These are phyloP conservation scores for Tolypocladium tundrense DNA, from an alignment of 2,329 filamentous ascomycete species.

Conservation along the genomic window DNA sequence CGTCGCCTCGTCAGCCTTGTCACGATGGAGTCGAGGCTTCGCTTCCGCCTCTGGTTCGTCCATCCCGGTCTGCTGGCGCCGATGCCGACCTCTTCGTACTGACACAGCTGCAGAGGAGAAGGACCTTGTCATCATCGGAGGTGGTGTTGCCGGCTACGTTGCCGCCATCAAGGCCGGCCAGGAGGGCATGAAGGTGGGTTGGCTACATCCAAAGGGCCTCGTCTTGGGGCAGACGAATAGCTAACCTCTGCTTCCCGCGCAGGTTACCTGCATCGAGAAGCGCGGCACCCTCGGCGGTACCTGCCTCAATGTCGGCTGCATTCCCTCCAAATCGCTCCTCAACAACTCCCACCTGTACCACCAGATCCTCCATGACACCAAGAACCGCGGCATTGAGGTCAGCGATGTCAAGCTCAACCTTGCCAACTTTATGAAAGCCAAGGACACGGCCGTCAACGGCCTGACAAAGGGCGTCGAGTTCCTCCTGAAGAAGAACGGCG, in stretches of 20 bases:
- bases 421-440: slow-evolving; percentile 93
- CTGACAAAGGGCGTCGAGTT: slow-evolving; percentile 98
- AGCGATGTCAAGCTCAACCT: slow-evolving; percentile 96
- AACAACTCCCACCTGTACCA: slow-evolving; percentile 99
- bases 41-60: slow-evolving; percentile 46
- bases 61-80: background rate
- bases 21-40: slow-evolving; percentile 48
- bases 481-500: slow-evolving; percentile 97
- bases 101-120: slow-evolving; percentile 64
- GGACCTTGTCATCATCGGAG: slow-evolving; percentile 94
- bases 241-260: slow-evolving; percentile 5
- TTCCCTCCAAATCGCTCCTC: slow-evolving; percentile 97
- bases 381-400: slow-evolving; percentile 94
- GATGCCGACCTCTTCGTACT: slow-evolving; percentile 12
- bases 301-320: slow-evolving; percentile 98
- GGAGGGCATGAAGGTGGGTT: slow-evolving; percentile 78
- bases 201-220: background rate
- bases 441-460: slow-evolving; percentile 79
- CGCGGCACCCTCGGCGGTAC: slow-evolving; percentile 89
- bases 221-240: background rate
- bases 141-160: slow-evolving; percentile 96
- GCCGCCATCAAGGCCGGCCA: slow-evolving; percentile 98
- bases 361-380: slow-evolving; percentile 92
- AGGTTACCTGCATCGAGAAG: slow-evolving; percentile 98
- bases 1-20: slow-evolving; percentile 31